Evolutionary conservation across 2,329 filamentous ascomycete genomes (phyloP), one percentile per base, ranked within the genome.

Genomic region (Periconia sp.): DNA sequence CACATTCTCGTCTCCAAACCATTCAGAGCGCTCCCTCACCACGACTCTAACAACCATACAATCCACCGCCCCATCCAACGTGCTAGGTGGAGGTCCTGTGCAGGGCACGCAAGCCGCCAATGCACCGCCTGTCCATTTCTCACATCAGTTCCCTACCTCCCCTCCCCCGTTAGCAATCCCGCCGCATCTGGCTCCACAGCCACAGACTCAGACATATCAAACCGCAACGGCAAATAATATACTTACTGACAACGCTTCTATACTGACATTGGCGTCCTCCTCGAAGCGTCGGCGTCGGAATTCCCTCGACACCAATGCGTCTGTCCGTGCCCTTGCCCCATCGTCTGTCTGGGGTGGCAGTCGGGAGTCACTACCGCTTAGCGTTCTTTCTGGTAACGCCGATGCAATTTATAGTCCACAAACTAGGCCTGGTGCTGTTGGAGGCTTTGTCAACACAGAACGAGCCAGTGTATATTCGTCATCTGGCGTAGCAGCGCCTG

Each of bases 41-140:
- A 94, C 89, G 0, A 94, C 89, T 1, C 76, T 95, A 41, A 94
- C 89, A 0, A 95, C 89, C 0, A 91, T 95, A 46, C 89, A 92
- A 61, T 92, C 89, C 1, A 77, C 83, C 49, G 81, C 83, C 3
- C 82, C 83, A 4, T 83, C 81, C 39, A 78, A 77, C 15, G 62
- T 68, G 3, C 59, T 74, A 28, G 66, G 70, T 65, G 35, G 62
- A 63, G 36, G 61, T 63, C 40, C 74, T 67, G 54, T 73, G 70
- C 43, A 65, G 33, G 67, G 56, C 19, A 42, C 61, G 12, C 43
- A 54, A 7, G 43, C 54, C 30, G 66, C 72, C 15, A 71, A 71
- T 40, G 70, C 65, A 28, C 66, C 68, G 10, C 62, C 66, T 5
- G 61, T 80, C 23, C 77, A 83, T 48, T 84, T 84, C 65, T 77